Conservation (phyloP, 495 filamentous ascomycete genomes). For the Penicillium crystallinum region DNA sequence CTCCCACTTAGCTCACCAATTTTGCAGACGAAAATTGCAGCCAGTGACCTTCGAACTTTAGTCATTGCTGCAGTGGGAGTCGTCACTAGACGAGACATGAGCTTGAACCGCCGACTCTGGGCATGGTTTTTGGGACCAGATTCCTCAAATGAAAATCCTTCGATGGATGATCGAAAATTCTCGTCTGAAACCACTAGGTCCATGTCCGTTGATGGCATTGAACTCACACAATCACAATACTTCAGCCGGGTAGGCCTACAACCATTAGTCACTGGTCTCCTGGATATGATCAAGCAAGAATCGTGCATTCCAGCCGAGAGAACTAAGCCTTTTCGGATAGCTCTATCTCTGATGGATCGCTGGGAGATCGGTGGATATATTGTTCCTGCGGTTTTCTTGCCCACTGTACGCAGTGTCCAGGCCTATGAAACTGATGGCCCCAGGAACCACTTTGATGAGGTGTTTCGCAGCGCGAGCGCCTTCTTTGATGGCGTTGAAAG, state of each 20-base stretch:
- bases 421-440: constrained; percentile 56
- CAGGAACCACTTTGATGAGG: constrained; percentile 73
- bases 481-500: constrained; percentile 98
- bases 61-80: constrained; percentile 79
- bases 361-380: constrained; percentile 94
- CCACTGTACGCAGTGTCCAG: constrained; percentile 73
- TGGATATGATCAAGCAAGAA: constrained; percentile 64
- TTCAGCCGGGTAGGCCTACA: constrained; percentile 74
- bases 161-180: constrained; percentile 44
- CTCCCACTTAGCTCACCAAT: constrained; percentile 84
- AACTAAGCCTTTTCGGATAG: constrained; percentile 86
- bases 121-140: constrained; percentile 93
- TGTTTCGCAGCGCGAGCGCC: constrained; percentile 82
- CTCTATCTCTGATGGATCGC: constrained; percentile 91
- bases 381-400: constrained; percentile 80
- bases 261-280: constrained; percentile 66
- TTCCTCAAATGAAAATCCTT: constrained; percentile 42
- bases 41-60: constrained; percentile 71
- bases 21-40: constrained; percentile 64
- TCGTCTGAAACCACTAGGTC: constrained; percentile 42
- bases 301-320: constrained; percentile 57
- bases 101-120: constrained; percentile 89
- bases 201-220: constrained; percentile 36
- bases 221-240: constrained; percentile 55
- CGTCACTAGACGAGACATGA: constrained; percentile 87